Conservation (phyloP, 768 basidiomycete species). For the Boletus pseudopeckii region DNA sequence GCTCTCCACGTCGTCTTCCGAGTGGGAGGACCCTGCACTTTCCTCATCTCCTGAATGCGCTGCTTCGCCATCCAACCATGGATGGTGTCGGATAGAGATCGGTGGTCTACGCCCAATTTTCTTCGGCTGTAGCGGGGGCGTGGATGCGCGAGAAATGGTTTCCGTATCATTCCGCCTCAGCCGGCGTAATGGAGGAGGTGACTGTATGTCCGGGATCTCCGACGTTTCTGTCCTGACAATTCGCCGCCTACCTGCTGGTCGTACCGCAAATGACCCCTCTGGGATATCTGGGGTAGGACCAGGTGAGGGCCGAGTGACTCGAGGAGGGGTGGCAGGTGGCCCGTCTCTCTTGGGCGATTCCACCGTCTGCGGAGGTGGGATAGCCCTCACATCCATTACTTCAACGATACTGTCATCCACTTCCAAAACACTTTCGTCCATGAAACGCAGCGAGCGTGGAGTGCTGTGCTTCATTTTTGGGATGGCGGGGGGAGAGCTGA, state of each 20-base stretch:
- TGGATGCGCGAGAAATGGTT: constrained; percentile 13
- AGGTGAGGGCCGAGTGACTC: constrained; percentile 19
- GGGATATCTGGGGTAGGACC: constrained; percentile 30
- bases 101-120: constrained; percentile 19
- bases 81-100: constrained; percentile 38
- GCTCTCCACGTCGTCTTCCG: constrained; percentile 51
- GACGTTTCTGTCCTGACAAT: constrained; percentile 3
- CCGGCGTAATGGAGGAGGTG: constrained; percentile 30
- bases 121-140: constrained; percentile 24
- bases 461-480: constrained; percentile 7
- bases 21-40: constrained; percentile 58
- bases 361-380: constrained; percentile 5
- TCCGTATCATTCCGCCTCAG: constrained; percentile 30
- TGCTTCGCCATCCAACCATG: constrained; percentile 67
- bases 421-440: constrained; percentile 22
- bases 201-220: constrained; percentile 28
- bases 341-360: constrained; percentile 19
- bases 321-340: constrained; percentile 35
- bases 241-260: constrained; percentile 35
- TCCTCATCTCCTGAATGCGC: constrained; percentile 78
- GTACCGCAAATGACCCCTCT: constrained; percentile 44
- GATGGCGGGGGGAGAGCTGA: constrained; percentile 47
- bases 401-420: constrained; percentile 10
- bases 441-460: not conserved
- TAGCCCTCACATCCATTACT: constrained; percentile 21